A percentile compares a stretch with the other conserved stretches of the same genome.
Conservation (phyloP, 768 basidiomycete genomes). For the Paxillus involutus region DNA sequence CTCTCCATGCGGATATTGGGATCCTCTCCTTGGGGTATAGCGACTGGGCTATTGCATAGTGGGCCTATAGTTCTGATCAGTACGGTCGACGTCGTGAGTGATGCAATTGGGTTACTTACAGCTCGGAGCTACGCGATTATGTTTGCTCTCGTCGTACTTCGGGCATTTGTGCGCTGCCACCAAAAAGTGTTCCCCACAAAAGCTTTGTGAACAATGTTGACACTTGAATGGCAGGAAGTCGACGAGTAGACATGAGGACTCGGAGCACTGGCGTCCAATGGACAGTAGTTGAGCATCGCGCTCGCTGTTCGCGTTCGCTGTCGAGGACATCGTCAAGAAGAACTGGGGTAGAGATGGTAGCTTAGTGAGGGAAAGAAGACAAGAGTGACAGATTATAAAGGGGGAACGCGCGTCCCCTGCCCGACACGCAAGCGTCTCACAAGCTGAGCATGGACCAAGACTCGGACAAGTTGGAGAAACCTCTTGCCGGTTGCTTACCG, state of each 20-base stretch:
- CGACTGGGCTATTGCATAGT: slow-evolving; percentile 72
- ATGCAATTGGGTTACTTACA: slow-evolving; percentile 44
- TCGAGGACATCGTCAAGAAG: slow-evolving; percentile 22
- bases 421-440: slow-evolving; percentile 18
- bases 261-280: slow-evolving; percentile 72
- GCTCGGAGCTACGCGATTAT: slow-evolving; percentile 74
- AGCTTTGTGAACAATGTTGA: slow-evolving; percentile 68
- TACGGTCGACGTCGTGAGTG: background rate
- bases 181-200: slow-evolving; percentile 80
- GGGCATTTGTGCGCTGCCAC: slow-evolving; percentile 66
- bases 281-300: slow-evolving; percentile 59
- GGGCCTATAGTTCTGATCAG: slow-evolving; percentile 50
- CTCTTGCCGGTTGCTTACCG: background rate
- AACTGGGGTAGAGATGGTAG: slow-evolving; percentile 1
- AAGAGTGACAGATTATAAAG: slow-evolving; percentile 15
- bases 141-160: slow-evolving; percentile 68
- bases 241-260: slow-evolving; percentile 62
- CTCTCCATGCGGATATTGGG: slow-evolving; percentile 81
- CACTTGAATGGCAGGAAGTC: slow-evolving; percentile 90
- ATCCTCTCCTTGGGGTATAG: slow-evolving; percentile 75
- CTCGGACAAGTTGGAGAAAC: too few relatives aligned
- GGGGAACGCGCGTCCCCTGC: slow-evolving; percentile 26
- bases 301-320: slow-evolving; percentile 25
- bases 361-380: background rate
- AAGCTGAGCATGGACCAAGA: background rate